These are phyloP conservation scores for Kwoniella bestiolae DNA, from an alignment of 768 basidiomycete species.

Conservation along the genomic window DNA sequence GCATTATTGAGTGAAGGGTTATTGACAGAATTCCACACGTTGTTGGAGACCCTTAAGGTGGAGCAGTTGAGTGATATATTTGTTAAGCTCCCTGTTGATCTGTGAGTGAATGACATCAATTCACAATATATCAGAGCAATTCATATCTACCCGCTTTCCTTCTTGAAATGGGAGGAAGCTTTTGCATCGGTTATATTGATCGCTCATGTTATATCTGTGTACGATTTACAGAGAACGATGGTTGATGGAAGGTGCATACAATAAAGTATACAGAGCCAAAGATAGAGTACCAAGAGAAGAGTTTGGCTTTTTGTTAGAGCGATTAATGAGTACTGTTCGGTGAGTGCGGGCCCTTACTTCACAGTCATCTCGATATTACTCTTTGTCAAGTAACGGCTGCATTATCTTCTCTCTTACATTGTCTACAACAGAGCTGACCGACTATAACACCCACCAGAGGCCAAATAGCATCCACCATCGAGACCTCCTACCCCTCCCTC, in stretches of 20 bases:
- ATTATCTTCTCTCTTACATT: no score
- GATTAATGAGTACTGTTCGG: conserved; percentile 92
- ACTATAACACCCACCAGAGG: no score
- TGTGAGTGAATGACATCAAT: conserved; percentile 35
- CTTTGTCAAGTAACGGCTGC: no score
- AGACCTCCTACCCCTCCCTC: conserved; percentile 87
- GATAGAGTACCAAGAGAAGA: conserved; percentile 91
- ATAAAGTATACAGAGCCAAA: conserved; percentile 95
- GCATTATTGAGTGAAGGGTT: conserved; percentile 85
- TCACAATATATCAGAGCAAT: not conserved
- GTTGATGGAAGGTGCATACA: conserved; percentile 98
- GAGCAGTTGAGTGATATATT: conserved; percentile 55
- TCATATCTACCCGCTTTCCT: no score
- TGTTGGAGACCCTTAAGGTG: conserved; percentile 76
- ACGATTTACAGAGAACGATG: conserved; percentile 81
- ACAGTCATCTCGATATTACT: no score
- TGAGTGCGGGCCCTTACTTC: no score
- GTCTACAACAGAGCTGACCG: no score
- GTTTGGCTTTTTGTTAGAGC: conserved; percentile 91
- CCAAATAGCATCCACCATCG: conserved; percentile 96
- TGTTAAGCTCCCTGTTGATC: conserved; percentile 53
- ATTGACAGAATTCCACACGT: conserved; percentile 96
- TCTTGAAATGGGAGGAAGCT: no score
- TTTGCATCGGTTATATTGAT: no score
- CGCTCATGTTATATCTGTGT: no score